Evolutionary conservation across 2,329 filamentous ascomycete species (phyloP).

Genomic region (Hymenoscyphus repandus): DNA sequence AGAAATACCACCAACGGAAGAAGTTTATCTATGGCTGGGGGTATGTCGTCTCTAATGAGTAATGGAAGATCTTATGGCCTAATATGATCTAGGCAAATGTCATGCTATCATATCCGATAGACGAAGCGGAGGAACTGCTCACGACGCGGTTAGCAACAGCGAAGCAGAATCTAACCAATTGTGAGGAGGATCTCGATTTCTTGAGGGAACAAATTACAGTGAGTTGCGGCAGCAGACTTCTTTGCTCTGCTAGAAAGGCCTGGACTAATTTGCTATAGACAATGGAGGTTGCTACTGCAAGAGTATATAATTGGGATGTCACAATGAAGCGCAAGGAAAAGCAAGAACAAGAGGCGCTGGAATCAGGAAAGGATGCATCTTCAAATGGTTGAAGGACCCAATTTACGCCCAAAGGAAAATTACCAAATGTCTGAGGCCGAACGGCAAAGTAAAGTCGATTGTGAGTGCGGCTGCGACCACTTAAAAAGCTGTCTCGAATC

Average conservation of each 20-base stretch:
- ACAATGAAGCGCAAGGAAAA: slow-evolving; percentile 93
- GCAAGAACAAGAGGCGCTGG: slow-evolving; percentile 47
- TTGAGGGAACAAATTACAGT: slow-evolving; percentile 94
- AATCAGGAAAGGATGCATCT: slow-evolving; percentile 30
- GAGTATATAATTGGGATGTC: slow-evolving; percentile 99
- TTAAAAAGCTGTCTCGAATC: too few species aligned
- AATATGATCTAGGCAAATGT: slow-evolving; percentile 68
- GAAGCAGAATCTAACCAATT: slow-evolving; percentile 74
- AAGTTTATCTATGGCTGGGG: slow-evolving; percentile 97
- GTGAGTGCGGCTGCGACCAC: too few species aligned
- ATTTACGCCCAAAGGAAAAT: slow-evolving; percentile 5
- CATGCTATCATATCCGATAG: slow-evolving; percentile 91
- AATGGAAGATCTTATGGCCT: slow-evolving; percentile 6
- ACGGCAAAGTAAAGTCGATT: too few species aligned
- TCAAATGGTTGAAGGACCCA: slow-evolving; percentile 27
- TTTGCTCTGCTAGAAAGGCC: background rate
- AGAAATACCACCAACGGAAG: slow-evolving; percentile 72
- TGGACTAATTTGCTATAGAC: slow-evolving; percentile 17
- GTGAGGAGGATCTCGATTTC: slow-evolving; percentile 95
- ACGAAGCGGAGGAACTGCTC: slow-evolving; percentile 77
- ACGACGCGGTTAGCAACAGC: slow-evolving; percentile 73
- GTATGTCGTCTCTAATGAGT: slow-evolving; percentile 41
- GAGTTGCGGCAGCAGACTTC: slow-evolving; percentile 31
- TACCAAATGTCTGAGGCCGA: too few species aligned
- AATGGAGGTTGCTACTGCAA: slow-evolving; percentile 92